Percentiles rank a stretch among this genome's conserved stretches.
phyloP scores from a whole-genome alignment of 2,329 filamentous ascomycete genomes.

The Cordyceps militaris region DNA sequence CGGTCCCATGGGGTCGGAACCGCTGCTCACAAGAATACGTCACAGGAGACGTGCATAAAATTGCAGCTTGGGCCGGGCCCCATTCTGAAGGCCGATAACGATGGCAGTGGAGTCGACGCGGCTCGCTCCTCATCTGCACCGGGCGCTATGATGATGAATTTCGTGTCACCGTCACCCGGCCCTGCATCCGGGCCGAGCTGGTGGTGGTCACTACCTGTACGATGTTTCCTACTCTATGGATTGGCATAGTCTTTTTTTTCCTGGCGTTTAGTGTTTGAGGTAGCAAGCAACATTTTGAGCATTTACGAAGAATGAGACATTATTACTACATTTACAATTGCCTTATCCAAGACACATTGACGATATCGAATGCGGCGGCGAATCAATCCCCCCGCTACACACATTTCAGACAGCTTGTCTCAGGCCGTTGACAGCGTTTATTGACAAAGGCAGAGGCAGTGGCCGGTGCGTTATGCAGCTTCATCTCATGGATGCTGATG shows the following conservation, averaged over 20 bases:
- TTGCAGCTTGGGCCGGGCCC: neutral
- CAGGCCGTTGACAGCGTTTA: neutral
- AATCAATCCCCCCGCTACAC: neutral
- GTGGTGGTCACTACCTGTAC: neutral
- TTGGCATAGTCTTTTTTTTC: neutral
- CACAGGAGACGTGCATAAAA: slow-evolving; percentile 2
- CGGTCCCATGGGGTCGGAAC: neutral
- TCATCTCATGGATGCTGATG: neutral
- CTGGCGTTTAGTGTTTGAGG: neutral
- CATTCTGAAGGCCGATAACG: neutral
- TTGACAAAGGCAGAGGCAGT: neutral
- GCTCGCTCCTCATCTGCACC: neutral
- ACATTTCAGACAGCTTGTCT: neutral
- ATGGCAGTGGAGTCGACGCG: neutral
- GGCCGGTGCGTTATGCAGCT: neutral
- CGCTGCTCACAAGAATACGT: neutral
- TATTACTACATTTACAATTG: slow-evolving; percentile 3
- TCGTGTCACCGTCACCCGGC: neutral
- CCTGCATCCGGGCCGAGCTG: neutral
- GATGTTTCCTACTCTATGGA: neutral
- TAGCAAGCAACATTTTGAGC: slow-evolving; percentile 2
- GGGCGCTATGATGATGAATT: neutral
- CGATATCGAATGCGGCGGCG: neutral
- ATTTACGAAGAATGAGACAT: slow-evolving; percentile 7
- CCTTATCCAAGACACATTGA: neutral